A percentile compares a stretch with the other conserved stretches of the same genome.
Conservation (phyloP, 73 alveolate species). For the Uronychia setigera region DNA sequence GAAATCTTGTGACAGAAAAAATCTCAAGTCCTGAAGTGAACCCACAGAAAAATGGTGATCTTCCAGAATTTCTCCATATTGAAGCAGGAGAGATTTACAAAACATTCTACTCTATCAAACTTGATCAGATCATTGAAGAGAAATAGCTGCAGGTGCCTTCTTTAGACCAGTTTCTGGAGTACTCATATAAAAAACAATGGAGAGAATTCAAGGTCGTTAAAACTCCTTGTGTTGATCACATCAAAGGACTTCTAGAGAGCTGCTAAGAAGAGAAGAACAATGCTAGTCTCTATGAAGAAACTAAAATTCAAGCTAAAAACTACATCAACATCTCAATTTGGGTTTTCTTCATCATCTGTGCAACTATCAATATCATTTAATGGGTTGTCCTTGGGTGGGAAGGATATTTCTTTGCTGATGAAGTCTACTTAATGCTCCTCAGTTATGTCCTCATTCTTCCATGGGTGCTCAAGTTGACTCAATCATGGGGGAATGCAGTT, state of each 20-base stretch:
- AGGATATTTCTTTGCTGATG: conserved; percentile 12
- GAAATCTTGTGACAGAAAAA: no score
- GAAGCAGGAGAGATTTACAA: background rate
- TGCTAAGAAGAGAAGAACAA: conserved; percentile 11
- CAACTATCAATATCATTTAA: conserved; percentile 2
- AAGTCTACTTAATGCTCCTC: conserved; percentile 25
- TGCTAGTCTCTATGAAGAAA: conserved; percentile 9
- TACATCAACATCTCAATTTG: background rate
- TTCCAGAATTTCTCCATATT: no score
- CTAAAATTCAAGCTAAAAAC: conserved; percentile 9
- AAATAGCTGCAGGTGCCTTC: background rate
- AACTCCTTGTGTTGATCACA: conserved; percentile 52
- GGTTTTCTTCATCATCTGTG: conserved; percentile 9
- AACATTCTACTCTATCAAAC: background rate
- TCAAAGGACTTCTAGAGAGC: conserved; percentile 14
- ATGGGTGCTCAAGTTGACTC: conserved; percentile 11
- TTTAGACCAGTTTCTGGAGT: background rate
- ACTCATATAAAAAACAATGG: conserved; percentile 13
- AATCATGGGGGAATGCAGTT: conserved; percentile 56
- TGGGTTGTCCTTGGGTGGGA: background rate
- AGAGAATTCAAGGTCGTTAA: conserved; percentile 18
- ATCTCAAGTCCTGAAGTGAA: no score
- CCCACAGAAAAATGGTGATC: no score
- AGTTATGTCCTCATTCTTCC: conserved; percentile 26
- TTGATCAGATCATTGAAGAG: background rate